These are phyloP conservation scores for Petrea volubilis DNA, from an alignment of 257 asterid species.

Conservation along the genomic window DNA sequence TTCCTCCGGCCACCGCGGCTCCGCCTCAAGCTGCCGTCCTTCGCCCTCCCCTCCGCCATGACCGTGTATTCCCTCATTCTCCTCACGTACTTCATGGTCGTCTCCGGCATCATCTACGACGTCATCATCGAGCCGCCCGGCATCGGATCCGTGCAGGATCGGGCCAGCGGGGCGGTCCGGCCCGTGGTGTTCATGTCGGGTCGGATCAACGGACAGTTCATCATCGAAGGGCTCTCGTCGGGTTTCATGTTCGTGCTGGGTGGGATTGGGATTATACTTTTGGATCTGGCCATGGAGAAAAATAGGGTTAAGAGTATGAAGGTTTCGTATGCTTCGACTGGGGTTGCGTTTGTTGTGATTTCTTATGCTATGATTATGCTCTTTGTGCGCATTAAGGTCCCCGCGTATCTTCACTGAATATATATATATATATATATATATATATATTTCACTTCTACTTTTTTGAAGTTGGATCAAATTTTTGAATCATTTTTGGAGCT, in stretches of 20 bases:
- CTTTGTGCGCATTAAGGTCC: slow-evolving; percentile 92
- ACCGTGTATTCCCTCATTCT: slow-evolving; percentile 82
- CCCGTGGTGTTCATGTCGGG: slow-evolving; percentile 92
- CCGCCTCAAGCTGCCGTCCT: slow-evolving; percentile 76
- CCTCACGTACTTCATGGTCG: slow-evolving; percentile 94
- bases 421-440: too few relatives aligned
- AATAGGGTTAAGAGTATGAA: slow-evolving; percentile 84
- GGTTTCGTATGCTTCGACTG: slow-evolving; percentile 78
- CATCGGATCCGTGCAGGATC: slow-evolving; percentile 93
- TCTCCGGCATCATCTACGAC: slow-evolving; percentile 92
- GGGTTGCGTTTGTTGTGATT: slow-evolving; percentile 66
- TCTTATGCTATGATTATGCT: slow-evolving; percentile 93
- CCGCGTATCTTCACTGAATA: slow-evolving; percentile 77
- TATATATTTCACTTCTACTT: background rate
- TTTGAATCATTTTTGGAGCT: background rate
- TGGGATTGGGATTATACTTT: slow-evolving; percentile 77
- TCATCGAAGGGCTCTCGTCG: slow-evolving; percentile 85
- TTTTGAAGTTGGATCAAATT: background rate
- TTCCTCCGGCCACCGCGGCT: slow-evolving; percentile 91
- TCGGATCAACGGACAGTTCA: slow-evolving; percentile 94
- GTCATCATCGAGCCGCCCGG: slow-evolving; percentile 98
- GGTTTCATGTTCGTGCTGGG: slow-evolving; percentile 98
- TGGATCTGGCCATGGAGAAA: slow-evolving; percentile 84
- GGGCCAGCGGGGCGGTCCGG: slow-evolving; percentile 65
- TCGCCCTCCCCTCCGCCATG: slow-evolving; percentile 95